A percentile compares a stretch with the other conserved stretches of the same genome.
Conservation (phyloP, 768 basidiomycete species). For the Cubamyces sp. region DNA sequence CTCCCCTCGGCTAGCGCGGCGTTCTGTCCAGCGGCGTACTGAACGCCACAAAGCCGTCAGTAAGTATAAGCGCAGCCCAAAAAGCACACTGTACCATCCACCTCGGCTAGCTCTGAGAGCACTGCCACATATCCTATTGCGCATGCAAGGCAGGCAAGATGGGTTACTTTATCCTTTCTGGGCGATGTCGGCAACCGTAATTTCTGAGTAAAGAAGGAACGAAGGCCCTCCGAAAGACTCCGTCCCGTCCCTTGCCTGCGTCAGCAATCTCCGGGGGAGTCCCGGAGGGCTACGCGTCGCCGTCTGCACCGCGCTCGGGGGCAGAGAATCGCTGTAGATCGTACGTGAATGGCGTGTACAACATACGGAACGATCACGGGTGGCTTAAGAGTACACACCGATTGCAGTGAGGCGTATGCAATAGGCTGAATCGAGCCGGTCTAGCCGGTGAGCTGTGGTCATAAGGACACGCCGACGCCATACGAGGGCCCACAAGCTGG, state of each 20-base stretch:
- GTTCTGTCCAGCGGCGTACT: neutral
- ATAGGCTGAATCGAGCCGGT: neutral
- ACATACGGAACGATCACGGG: slow-evolving; percentile 20
- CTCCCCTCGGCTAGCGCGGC: neutral
- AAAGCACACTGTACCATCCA: neutral
- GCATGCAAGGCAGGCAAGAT: neutral
- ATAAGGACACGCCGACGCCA: neutral
- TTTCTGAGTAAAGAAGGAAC: slow-evolving; percentile 2
- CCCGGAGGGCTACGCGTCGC: neutral
- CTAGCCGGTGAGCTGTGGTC: slow-evolving; percentile 13
- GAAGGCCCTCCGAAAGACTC: neutral
- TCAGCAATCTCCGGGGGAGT: neutral
- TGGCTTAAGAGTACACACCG: slow-evolving; percentile 7
- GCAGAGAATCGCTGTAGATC: slow-evolving; percentile 21
- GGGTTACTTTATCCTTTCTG: slow-evolving; percentile 9
- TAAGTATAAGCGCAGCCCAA: neutral
- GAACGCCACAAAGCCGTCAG: neutral
- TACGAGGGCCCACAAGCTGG: slow-evolving; percentile 6
- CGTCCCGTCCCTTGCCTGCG: neutral
- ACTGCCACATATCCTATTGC: slow-evolving; percentile 18
- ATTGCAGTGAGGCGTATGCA: slow-evolving; percentile 4
- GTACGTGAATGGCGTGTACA: slow-evolving; percentile 19
- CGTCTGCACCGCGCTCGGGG: slow-evolving; percentile 10
- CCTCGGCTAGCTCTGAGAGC: slow-evolving; percentile 9
- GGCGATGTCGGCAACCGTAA: neutral